Conservation (phyloP, 2,329 filamentous ascomycete species). For the Colletotrichum melonis region DNA sequence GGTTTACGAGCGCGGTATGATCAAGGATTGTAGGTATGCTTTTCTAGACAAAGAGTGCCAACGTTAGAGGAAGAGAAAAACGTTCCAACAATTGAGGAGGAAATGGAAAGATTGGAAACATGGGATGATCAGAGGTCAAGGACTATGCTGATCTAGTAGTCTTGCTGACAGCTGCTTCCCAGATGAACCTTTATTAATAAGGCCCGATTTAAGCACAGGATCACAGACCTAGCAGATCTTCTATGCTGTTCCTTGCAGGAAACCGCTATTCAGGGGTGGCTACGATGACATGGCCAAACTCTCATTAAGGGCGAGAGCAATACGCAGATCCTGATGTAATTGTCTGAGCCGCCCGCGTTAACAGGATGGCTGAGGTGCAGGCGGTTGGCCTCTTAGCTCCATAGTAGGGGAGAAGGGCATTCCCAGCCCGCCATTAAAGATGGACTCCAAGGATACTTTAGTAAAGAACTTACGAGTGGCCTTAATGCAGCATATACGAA, state of each 20-base stretch:
- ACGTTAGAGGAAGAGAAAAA: neutral
- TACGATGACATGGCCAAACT: conserved; percentile 12
- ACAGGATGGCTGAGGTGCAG: conserved; percentile 7
- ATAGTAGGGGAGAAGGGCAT: neutral
- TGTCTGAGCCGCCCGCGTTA: conserved; percentile 13
- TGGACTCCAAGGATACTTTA: neutral
- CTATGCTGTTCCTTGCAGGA: conserved; percentile 19
- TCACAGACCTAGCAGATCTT: conserved; percentile 11
- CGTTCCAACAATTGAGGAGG: neutral
- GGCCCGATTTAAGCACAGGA: conserved; percentile 1
- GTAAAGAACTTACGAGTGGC: neutral
- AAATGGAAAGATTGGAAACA: neutral
- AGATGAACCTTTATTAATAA: conserved; percentile 5
- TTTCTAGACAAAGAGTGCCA: neutral
- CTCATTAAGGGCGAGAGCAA: conserved; percentile 19
- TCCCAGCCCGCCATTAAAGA: conserved; percentile 24
- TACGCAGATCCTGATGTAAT: conserved; percentile 37
- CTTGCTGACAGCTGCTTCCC: conserved; percentile 5
- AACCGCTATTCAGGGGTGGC: conserved; percentile 15
- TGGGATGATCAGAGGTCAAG: conserved; percentile 9
- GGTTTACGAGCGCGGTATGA: neutral
- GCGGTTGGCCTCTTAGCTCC: neutral
- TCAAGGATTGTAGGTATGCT: neutral
- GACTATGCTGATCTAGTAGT: neutral
- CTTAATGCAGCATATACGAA: neutral